Percentiles rank a stretch among this genome's conserved stretches.
These are phyloP conservation scores for Myriosclerotinia duriaeana DNA, from an alignment of 2,329 filamentous ascomycete species.

Conservation along the genomic window DNA sequence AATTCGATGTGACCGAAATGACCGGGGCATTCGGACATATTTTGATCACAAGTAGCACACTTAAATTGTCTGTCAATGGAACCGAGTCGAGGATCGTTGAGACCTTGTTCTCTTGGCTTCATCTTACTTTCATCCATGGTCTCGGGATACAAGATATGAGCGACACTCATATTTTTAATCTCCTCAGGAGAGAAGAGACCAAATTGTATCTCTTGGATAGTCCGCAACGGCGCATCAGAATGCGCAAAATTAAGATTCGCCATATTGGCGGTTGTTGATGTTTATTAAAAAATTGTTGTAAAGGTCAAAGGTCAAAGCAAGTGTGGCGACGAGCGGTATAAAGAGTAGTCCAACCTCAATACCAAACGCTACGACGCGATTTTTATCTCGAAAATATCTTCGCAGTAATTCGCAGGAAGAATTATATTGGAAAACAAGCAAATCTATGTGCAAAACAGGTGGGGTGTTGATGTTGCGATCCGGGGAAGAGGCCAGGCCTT, in stretches of 20 bases:
- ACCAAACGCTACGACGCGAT: slow-evolving; percentile 33
- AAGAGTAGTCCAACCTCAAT: slow-evolving; percentile 25
- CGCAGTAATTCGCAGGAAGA: slow-evolving; percentile 19
- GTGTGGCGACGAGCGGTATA: slow-evolving; percentile 26
- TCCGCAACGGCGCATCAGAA: slow-evolving; percentile 94
- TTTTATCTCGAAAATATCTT: slow-evolving; percentile 26
- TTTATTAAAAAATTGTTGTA: slow-evolving; percentile 21
- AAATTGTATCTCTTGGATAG: slow-evolving; percentile 98
- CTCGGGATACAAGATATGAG: slow-evolving; percentile 95
- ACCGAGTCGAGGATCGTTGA: slow-evolving; percentile 94
- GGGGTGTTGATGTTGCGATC: slow-evolving; percentile 35
- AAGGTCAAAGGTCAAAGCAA: slow-evolving; percentile 16
- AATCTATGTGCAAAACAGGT: slow-evolving; percentile 34
- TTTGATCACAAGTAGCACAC: slow-evolving; percentile 94
- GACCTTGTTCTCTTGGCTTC: slow-evolving; percentile 83
- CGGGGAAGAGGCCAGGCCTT: slow-evolving; percentile 38
- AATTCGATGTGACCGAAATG: slow-evolving; percentile 99
- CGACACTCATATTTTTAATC: slow-evolving; percentile 98
- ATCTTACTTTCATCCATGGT: slow-evolving; percentile 97
- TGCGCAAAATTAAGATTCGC: slow-evolving; percentile 87
- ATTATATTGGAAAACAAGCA: slow-evolving; percentile 27
- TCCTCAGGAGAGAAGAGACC: slow-evolving; percentile 96
- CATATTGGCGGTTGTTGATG: slow-evolving; percentile 58
- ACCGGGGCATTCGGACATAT: slow-evolving; percentile 92
- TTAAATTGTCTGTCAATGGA: slow-evolving; percentile 95